Evolutionary conservation across 1,139 yeast genomes (phyloP).

Genomic region (Geotrichum aggregatum): DNA sequence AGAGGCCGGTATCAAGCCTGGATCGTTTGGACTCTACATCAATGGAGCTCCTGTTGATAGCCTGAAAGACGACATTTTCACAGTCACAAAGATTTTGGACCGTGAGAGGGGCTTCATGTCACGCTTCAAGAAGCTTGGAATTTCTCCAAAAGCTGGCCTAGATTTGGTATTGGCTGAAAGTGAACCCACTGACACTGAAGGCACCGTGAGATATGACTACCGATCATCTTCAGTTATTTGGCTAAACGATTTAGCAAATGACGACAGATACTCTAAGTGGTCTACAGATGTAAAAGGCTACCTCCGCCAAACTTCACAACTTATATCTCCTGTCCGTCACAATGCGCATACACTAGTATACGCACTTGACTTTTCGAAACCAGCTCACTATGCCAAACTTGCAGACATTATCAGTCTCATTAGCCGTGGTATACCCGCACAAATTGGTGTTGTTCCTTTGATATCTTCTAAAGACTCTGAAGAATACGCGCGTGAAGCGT

Average conservation of each 20-base stretch:
- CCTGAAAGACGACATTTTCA: conserved; percentile 31
- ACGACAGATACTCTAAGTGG: conserved; percentile 50
- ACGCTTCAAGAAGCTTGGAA: conserved; percentile 26
- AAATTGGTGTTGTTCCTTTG: conserved; percentile 75
- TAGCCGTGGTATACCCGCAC: conserved; percentile 61
- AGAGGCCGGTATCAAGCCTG: conserved; percentile 30
- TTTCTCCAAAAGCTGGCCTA: conserved; percentile 23
- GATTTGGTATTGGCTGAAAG: conserved; percentile 12
- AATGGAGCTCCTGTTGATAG: conserved; percentile 39
- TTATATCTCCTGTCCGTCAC: conserved; percentile 64
- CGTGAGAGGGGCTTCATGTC: conserved; percentile 33
- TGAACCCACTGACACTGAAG: conserved; percentile 19
- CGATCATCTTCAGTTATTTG: conserved; percentile 53
- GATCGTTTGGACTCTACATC: conserved; percentile 37
- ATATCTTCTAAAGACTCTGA: conserved; percentile 31
- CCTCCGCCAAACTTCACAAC: conserved; percentile 44
- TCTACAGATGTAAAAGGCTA: conserved; percentile 42
- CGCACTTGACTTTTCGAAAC: conserved; percentile 57
- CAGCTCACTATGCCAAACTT: conserved; percentile 8
- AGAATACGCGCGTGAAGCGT: conserved; percentile 38
- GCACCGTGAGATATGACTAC: conserved; percentile 42
- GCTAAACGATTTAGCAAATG: conserved; percentile 72
- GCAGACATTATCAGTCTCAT: conserved; percentile 30
- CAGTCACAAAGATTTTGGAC: conserved; percentile 34
- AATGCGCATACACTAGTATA: conserved; percentile 75